Evolutionary conservation across 352 stramenopile genomes (phyloP), one percentile per base, ranked within the genome.

Genomic region (Salisapilia sapeloensis): DNA sequence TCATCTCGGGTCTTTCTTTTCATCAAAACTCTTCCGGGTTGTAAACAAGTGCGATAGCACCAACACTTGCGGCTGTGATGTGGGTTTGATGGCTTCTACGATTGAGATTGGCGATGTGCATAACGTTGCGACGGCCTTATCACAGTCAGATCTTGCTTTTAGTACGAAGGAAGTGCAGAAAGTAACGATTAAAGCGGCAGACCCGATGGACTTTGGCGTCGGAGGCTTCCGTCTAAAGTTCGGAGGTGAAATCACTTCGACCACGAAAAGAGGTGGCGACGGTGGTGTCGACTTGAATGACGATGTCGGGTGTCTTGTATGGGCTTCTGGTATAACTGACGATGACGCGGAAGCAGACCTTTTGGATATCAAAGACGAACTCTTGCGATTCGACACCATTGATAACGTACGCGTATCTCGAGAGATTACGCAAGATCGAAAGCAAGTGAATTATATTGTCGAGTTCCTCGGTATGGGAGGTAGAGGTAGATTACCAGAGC

Each of bases 391-490:
- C 9, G 43, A 51, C 2, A 50, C 20, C 1, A 80, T 91, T 24
- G 72, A 85, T 42, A 58, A 91, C 38, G 66, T 92, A 4, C 54
- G 81, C 13, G 56, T 86, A 16, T 56, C 50, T 6, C 46, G 65
- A 8, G 52, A 50, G 23, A 46, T 84, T 1, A 67, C 58, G 8
- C 53, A 50, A 18, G 43, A 21, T 16, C 46, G 58, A 7, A 69
- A 60, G 4, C 49, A 61, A 1, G 67, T 96, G 12, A 69, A 74
- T 21, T 98, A 97, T 55, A 76, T 49, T 11, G 59, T 97, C 27
- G 94, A 93, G 29, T 98, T 98, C 42, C 61, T 81, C 6, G 92
- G 90, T 11, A 43, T 60, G 0, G 50, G 66, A n/a, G 90, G 97
- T 24, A 63, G 89, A 9, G 92, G 92, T 0, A 69, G 91, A 31